A percentile compares a stretch with the other conserved stretches of the same genome.
Evolutionary conservation across 2,329 filamentous ascomycete genomes (phyloP).

Genomic region (Fusarium sp.): DNA sequence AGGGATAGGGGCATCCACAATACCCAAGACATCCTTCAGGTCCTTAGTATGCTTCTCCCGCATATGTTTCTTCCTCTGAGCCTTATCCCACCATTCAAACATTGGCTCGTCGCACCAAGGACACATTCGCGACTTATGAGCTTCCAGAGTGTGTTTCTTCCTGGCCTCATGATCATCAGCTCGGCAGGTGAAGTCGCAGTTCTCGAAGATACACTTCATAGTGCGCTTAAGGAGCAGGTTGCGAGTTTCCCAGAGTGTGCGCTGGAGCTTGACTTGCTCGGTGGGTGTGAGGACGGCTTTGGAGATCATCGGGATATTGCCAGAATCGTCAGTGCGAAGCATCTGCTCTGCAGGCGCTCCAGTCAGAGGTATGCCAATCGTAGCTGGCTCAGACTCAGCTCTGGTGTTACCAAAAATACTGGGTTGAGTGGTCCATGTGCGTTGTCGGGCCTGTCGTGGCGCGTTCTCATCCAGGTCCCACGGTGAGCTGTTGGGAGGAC

Average conservation of each 20-base stretch:
- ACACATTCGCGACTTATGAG: slow-evolving; percentile 47
- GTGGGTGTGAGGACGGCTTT: slow-evolving; percentile 51
- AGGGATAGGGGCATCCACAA: too few species aligned
- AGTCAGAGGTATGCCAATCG: slow-evolving; percentile 23
- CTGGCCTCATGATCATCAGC: slow-evolving; percentile 42
- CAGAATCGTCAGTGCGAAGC: slow-evolving; percentile 43
- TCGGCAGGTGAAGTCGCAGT: slow-evolving; percentile 48
- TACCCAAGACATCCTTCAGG: slow-evolving; percentile 22
- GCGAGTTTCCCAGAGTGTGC: background rate
- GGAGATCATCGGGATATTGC: slow-evolving; percentile 47
- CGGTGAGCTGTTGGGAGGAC: background rate
- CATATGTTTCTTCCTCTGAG: slow-evolving; percentile 43
- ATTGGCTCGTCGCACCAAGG: slow-evolving; percentile 47
- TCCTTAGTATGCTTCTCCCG: slow-evolving; percentile 40
- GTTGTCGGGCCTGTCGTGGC: background rate
- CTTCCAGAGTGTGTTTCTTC: slow-evolving; percentile 47
- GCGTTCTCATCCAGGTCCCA: background rate
- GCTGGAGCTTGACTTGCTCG: slow-evolving; percentile 50
- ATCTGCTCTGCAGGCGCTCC: slow-evolving; percentile 46
- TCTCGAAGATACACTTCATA: slow-evolving; percentile 49
- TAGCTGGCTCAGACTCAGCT: slow-evolving; percentile 10
- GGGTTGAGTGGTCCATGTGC: slow-evolving; percentile 38
- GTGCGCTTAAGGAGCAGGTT: slow-evolving; percentile 39
- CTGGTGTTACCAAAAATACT: slow-evolving; percentile 25
- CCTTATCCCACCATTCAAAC: slow-evolving; percentile 41